A percentile compares a stretch with the other conserved stretches of the same genome.
Evolutionary conservation across 371 early-diverging fungal species (phyloP).

Genomic region (Batkoa obscura): DNA sequence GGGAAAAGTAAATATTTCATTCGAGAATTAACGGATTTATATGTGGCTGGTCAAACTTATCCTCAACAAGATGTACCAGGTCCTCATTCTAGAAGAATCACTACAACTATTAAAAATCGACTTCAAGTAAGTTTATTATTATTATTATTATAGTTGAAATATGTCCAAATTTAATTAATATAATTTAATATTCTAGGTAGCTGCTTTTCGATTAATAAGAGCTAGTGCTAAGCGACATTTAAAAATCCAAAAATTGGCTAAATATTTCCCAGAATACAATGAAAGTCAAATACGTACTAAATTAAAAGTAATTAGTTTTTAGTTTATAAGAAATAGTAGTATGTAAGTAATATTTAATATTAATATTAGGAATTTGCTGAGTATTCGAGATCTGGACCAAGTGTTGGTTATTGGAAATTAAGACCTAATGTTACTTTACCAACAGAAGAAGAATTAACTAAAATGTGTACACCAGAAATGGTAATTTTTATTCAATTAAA

Average conservation of each 20-base stretch:
- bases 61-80: constrained; percentile 93
- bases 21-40: constrained; percentile 68
- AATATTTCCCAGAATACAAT: constrained; percentile 65
- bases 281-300: constrained; percentile 73
- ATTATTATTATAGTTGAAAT: not conserved
- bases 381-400: constrained; percentile 75
- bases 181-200: constrained; percentile 13
- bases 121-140: constrained; percentile 48
- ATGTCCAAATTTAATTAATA: not conserved
- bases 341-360: not conserved
- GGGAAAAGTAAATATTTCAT: constrained; percentile 60
- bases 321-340: too few relatives aligned
- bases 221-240: constrained; percentile 51
- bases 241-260: constrained; percentile 51
- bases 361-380: constrained; percentile 70
- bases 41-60: constrained; percentile 93
- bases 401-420: constrained; percentile 85
- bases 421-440: constrained; percentile 69
- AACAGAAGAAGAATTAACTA: constrained; percentile 83
- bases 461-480: constrained; percentile 96
- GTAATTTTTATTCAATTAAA: constrained; percentile 12
- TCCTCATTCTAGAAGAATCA: constrained; percentile 93
- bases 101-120: constrained; percentile 78
- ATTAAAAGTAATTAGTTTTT: constrained; percentile 27
- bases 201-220: constrained; percentile 69